phyloP scores from a whole-genome alignment of 75 land plant species.

The Cupressus sempervirens region DNA sequence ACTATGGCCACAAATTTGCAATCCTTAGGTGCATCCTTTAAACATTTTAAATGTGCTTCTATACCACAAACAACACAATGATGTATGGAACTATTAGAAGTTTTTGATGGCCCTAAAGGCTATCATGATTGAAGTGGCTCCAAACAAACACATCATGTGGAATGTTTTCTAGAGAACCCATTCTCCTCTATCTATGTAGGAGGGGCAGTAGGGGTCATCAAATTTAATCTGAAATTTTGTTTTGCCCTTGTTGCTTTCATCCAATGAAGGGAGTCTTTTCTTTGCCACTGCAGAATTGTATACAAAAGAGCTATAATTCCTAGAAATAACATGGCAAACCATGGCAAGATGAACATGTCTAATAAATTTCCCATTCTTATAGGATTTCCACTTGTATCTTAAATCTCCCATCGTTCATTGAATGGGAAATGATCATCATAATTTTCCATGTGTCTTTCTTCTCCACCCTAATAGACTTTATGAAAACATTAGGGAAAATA shows the following conservation, averaged over 20 bases:
- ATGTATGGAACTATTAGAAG: conserved; percentile 44
- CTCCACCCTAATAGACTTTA: too few species aligned
- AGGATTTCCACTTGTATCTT: not conserved
- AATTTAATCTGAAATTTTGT: conserved; percentile 40
- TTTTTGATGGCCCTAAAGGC: conserved; percentile 38
- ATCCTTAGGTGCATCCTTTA: conserved; percentile 64
- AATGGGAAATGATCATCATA: too few species aligned
- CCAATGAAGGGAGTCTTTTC: conserved; percentile 61
- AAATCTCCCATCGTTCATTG: too few species aligned
- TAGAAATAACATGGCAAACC: conserved; percentile 35
- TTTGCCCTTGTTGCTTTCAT: conserved; percentile 70
- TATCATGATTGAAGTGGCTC: conserved; percentile 53
- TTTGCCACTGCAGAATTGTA: conserved; percentile 60
- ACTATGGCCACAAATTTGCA: conserved; percentile 83
- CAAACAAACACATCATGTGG: conserved; percentile 81
- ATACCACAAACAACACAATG: conserved; percentile 72
- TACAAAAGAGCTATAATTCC: conserved; percentile 51
- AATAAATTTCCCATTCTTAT: conserved; percentile 7
- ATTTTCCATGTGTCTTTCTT: too few species aligned
- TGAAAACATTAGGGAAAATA: too few species aligned
- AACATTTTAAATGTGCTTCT: conserved; percentile 69
- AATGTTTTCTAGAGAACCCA: conserved; percentile 43
- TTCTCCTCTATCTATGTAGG: conserved; percentile 73
- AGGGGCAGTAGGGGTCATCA: conserved; percentile 37
- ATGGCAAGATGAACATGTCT: conserved; percentile 34